Evolutionary conservation across 2,329 filamentous ascomycete genomes (phyloP).

Genomic region (Trichoderma gracile): DNA sequence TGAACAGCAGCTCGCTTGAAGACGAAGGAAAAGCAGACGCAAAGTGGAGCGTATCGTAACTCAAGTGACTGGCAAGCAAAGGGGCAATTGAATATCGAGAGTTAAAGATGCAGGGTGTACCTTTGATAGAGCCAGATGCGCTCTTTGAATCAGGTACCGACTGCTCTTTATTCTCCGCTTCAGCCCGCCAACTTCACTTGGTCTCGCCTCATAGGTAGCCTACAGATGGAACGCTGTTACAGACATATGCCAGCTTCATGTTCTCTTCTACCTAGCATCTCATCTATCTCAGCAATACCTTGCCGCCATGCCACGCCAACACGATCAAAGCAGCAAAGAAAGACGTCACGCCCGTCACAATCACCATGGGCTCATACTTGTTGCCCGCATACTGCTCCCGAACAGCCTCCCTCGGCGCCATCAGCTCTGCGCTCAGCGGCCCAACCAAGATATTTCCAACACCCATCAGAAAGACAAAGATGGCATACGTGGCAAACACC

Average conservation of each 20-base stretch:
- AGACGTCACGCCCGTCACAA: slow-evolving; percentile 26
- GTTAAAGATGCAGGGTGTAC: not conserved
- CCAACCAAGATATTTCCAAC: slow-evolving; percentile 38
- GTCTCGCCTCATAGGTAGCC: no score
- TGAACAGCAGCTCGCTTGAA: no score
- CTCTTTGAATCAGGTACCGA: not conserved
- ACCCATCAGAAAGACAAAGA: slow-evolving; percentile 37
- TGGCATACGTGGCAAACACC: slow-evolving; percentile 33
- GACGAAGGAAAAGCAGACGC: no score
- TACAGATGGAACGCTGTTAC: no score
- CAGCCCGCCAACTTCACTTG: no score
- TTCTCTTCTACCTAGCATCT: no score
- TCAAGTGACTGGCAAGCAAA: no score
- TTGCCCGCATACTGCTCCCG: slow-evolving; percentile 25
- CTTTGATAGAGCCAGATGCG: not conserved
- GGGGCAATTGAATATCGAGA: no score
- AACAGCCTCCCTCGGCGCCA: slow-evolving; percentile 34
- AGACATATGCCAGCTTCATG: no score
- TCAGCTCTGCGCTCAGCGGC: slow-evolving; percentile 35
- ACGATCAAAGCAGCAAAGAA: slow-evolving; percentile 24
- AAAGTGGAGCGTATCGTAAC: no score
- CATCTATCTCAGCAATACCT: not conserved
- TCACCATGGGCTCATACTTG: slow-evolving; percentile 26
- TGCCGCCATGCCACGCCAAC: slow-evolving; percentile 22
- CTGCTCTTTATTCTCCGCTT: not conserved